Evolutionary conservation across 306 rosid genomes (phyloP), one percentile per base, ranked within the genome.

Genomic region (Aeschynomene evenia): DNA sequence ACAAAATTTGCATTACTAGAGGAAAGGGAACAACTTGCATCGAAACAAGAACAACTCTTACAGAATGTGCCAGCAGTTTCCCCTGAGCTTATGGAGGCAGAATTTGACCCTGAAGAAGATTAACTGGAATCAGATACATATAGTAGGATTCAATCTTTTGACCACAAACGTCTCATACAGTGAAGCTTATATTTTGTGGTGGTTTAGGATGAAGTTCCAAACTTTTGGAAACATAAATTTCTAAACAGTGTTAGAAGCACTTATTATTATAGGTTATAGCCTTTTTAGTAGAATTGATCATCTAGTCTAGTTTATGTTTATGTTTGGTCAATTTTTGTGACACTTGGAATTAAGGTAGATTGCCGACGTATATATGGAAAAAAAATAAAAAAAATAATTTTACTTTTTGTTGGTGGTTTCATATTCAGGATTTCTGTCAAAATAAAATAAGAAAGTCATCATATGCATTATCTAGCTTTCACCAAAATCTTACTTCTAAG

Each of bases 1-100:
- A 81, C 85, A 14, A 82, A 82, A 78, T 4, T 2, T 33, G 71
- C n/a, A 9, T 64, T 48, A 9, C 52, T 82, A 12, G 77, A 77
- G 2, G 83, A 77, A 65, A 82, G 23, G 71, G 63, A 63, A 50
- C 10, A 45, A 6, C 83, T 82, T 20, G 74, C 57, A 63, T 24
- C 11, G 74, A 77, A 63, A 33, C 66, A 57, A 64, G 68, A 77
- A 13, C 14, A 57, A 26, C 50, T 65, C 23, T 45, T 82, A 15
- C 51, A 7, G 59, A 5, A 6, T 1, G 7, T 40, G 51, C 78
- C 85, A 12, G 11, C 53, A 15, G 59, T 77, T 73, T 14, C 18
- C 6, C 37, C 72, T 0, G 80, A 82, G 64, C 26, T 31, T 33
- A 16, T 73, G 37, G 70, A 77, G 42, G 66, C 13, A 58, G 12